Evolutionary conservation across 495 filamentous ascomycete species (phyloP), one percentile per base, ranked within the genome.

Genomic region (Aspergillus haitiensis): DNA sequence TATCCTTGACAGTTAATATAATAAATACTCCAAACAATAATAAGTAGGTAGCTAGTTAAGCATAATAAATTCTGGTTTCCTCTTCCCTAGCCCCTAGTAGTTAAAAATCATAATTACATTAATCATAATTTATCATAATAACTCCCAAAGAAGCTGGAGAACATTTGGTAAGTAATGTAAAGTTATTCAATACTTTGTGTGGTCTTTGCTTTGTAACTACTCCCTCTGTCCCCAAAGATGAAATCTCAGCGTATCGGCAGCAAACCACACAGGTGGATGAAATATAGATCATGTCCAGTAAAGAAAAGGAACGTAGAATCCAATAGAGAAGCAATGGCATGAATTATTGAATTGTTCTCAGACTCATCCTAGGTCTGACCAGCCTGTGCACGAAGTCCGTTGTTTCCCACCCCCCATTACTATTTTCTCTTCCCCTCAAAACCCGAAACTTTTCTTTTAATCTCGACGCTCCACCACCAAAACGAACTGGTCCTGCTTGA

Each of bases 361-460:
- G 37, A 40, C 37, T 11, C n/a, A 40, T 11, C n/a, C 37, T n/a
- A 10, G 37, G 37, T 8, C 18, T 42, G 52, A 13, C 16, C 42
- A n/a, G 34, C 16, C 34, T 16, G 35, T 51, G 21, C 13, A 10
- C 42, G 9, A 9, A 40, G 12, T 36, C 32, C 7, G 32, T 52
- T 7, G 12, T 21, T 68, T 58, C 61, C 57, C 35, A 10, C 50
- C 50, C 16, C 12, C 13, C 50, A 16, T 16, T 9, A 44, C 32
- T 13, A 52, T 55, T 47, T 33, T 12, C 15, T 40, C 42, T 59
- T 62, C 59, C 65, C 70, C 60, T 67, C 66, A 64, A 67, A 67
- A 52, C 63, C 67, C 65, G 66, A 70, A 67, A 68, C 65, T 70
- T 74, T 75, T 71, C 67, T 71, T 73, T 74, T 67, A 67, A 67